These are phyloP conservation scores for Fusarium kyushuense DNA, from an alignment of 2,329 filamentous ascomycete genomes.

Conservation along the genomic window DNA sequence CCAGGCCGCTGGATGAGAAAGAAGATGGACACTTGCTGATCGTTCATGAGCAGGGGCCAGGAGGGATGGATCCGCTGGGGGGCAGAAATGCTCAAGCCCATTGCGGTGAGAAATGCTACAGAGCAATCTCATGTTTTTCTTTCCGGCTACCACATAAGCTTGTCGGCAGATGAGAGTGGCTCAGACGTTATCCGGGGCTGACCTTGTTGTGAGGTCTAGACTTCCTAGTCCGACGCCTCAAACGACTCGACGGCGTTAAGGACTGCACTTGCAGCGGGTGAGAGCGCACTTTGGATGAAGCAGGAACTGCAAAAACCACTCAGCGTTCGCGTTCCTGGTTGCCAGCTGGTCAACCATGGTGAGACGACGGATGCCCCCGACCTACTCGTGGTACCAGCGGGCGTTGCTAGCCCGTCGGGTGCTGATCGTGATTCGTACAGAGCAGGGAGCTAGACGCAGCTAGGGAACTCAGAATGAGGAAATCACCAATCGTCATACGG, in stretches of 20 bases:
- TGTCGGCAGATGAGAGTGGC: constrained; percentile 46
- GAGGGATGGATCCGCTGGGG: constrained; percentile 13
- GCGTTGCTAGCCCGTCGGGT: constrained; percentile 32
- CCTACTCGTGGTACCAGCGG: constrained; percentile 37
- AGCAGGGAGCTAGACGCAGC: constrained; percentile 38
- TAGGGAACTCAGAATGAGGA: constrained; percentile 33
- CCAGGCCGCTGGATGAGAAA: constrained; percentile 7
- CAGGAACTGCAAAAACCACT: constrained; percentile 10
- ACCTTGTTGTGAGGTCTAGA: constrained; percentile 42
- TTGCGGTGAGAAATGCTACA: constrained; percentile 10
- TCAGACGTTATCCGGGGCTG: constrained; percentile 47
- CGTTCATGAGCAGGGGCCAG: constrained; percentile 32
- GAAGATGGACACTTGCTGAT: constrained; percentile 20
- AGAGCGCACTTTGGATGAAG: constrained; percentile 7
- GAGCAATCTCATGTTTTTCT: constrained; percentile 20
- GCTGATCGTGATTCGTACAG: constrained; percentile 42
- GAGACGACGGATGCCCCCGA: constrained; percentile 38
- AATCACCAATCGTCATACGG: constrained; percentile 39
- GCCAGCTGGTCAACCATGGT: constrained; percentile 35
- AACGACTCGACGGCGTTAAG: constrained; percentile 34
- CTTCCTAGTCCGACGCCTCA: constrained; percentile 31
- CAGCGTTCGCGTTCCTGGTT: constrained; percentile 33
- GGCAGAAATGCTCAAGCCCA: constrained; percentile 20
- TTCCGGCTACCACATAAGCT: constrained; percentile 29
- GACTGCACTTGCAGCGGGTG: constrained; percentile 8